phyloP scores from a whole-genome alignment of 305 asterid species.

The Solanum hybrid region DNA sequence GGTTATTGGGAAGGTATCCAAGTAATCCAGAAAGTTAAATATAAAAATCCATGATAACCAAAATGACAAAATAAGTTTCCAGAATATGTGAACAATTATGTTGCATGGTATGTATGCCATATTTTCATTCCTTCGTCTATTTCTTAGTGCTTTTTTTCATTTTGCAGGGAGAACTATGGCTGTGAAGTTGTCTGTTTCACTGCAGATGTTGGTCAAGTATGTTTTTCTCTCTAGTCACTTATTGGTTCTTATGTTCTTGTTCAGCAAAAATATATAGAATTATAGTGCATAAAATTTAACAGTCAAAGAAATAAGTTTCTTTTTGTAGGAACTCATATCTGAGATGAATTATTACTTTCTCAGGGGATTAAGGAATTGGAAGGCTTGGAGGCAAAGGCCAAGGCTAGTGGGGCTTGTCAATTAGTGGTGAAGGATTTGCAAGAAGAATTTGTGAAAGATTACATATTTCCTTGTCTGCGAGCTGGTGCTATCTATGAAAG shows the following conservation, averaged over 20 bases:
- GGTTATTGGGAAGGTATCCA: not conserved
- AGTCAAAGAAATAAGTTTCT: not conserved
- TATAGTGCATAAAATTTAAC: not conserved
- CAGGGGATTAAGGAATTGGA: slow-evolving; percentile 90
- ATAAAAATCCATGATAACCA: not conserved
- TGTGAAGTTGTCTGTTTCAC: slow-evolving; percentile 98
- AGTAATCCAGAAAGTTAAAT: not conserved
- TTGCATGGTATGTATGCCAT: not conserved
- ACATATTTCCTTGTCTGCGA: slow-evolving; percentile 81
- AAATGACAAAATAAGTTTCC: not conserved
- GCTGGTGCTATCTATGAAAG: slow-evolving; percentile 96
- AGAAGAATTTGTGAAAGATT: slow-evolving; percentile 92
- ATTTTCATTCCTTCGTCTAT: not conserved
- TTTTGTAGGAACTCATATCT: not conserved
- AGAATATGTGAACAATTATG: not conserved
- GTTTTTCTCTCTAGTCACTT: slow-evolving; percentile 11
- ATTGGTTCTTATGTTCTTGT: not conserved
- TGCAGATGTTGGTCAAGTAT: slow-evolving; percentile 97
- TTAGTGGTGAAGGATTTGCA: slow-evolving; percentile 88
- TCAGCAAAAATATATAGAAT: not conserved
- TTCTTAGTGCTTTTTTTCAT: not conserved
- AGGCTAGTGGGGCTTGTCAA: slow-evolving; percentile 95
- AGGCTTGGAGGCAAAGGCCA: slow-evolving; percentile 87
- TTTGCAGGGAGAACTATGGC: slow-evolving; percentile 88
- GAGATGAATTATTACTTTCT: not conserved